Evolutionary conservation across 169 alveolate genomes (phyloP), one percentile per base, ranked within the genome.

Genomic region (Besnoitia besnoiti): DNA sequence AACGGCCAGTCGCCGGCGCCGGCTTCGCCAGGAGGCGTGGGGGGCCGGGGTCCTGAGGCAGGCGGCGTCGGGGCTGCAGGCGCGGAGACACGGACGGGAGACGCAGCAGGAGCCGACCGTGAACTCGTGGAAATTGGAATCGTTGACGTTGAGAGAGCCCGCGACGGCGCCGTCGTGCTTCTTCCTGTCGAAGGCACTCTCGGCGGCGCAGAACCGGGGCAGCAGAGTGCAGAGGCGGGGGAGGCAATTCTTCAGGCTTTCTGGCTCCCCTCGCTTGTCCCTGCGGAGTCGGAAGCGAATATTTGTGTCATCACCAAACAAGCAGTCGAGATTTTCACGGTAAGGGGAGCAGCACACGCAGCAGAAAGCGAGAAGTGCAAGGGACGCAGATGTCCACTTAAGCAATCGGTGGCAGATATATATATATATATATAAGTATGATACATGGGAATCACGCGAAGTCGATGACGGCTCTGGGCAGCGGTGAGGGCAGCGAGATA

Each of bases 261-360:
- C 80, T 67, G 80, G 80, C 39, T 67, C 80, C 80, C 80, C 46
- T 67, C 80, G 2, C 80, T 33, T 2, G 47, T 35, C 80, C 46
- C 80, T 67, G 80, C 39, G 1, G 80, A 30, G n/a, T 30, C 80
- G 80, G 47, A 67, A 16, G 80, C 46, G n/a, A 67, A 30, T n/a
- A 67, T 67, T 16, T 67, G 80, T n/a, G 47, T 67, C 80, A 67
- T 67, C 44, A 67, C 80, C 10, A 19, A 42, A n/a, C 46, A 67
- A 67, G 80, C 44, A 1, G 80, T 67, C 46, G 80, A 67, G 44
- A 33, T 67, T 5, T 67, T 67, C 39, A 67, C 80, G 47, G 80
- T 67, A 35, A 30, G 80, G 19, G 67, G 67, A 3, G 67, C 12
- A 55, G n/a, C 5, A 3, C 33, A 19, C 4, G 67, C 12, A 5